phyloP scores from a whole-genome alignment of 129 eudicot species.

The Rutidosis leptorrhynchoides region DNA sequence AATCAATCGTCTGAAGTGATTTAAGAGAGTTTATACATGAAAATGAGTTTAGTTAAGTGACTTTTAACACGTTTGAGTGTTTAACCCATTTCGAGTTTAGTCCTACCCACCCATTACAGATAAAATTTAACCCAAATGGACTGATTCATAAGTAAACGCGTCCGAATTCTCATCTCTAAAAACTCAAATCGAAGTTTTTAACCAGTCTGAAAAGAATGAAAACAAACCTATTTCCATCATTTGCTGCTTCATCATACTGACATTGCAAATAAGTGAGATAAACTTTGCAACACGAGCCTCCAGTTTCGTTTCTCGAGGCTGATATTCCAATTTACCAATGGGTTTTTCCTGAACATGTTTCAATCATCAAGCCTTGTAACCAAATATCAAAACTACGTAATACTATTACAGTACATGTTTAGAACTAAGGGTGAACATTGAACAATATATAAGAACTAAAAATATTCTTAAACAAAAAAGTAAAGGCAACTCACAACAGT shows the following conservation, averaged over 20 bases:
- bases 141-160: neutral
- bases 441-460: neutral
- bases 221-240: constrained; percentile 95
- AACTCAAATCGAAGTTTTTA: neutral
- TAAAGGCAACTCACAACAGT: constrained; percentile 46
- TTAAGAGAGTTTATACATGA: neutral
- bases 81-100: neutral
- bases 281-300: constrained; percentile 84
- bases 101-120: neutral
- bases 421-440: neutral
- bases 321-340: constrained; percentile 31
- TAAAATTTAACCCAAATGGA: neutral
- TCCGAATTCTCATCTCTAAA: neutral
- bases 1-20: neutral
- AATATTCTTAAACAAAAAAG: neutral
- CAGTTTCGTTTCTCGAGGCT: constrained; percentile 76
- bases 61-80: neutral
- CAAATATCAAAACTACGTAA: neutral
- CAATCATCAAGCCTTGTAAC: constrained; percentile 2
- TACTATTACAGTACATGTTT: neutral
- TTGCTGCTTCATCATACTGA: constrained; percentile 97
- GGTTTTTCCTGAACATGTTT: constrained; percentile 42
- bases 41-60: neutral
- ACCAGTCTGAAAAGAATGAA: constrained; percentile 1
- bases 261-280: constrained; percentile 85